Evolutionary conservation across 2,329 filamentous ascomycete genomes (phyloP).

Genomic region (Fusarium illudens): DNA sequence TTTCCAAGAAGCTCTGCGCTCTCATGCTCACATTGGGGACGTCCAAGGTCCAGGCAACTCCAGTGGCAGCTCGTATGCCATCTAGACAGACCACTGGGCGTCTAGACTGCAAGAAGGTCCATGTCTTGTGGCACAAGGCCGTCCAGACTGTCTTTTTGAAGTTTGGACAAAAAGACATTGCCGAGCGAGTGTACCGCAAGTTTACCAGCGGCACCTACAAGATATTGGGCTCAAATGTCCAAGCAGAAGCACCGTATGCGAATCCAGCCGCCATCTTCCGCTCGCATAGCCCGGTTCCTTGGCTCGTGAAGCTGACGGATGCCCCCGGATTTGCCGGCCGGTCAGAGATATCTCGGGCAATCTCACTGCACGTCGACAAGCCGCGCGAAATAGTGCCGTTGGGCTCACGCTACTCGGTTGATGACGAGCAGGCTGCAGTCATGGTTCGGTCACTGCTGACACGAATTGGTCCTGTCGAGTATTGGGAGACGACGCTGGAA

Average conservation of each 20-base stretch:
- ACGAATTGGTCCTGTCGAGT: conserved; percentile 46
- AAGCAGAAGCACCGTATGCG: neutral
- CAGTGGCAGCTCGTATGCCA: conserved; percentile 29
- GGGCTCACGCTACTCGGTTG: neutral
- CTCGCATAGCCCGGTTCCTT: neutral
- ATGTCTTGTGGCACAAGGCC: conserved; percentile 50
- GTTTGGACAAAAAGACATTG: conserved; percentile 36
- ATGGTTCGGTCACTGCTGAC: conserved; percentile 44
- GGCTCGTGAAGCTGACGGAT: neutral
- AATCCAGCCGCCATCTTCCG: neutral
- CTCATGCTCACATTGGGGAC: neutral
- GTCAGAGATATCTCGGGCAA: neutral
- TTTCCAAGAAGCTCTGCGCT: conserved; percentile 5
- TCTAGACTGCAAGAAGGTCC: conserved; percentile 47
- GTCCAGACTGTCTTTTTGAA: conserved; percentile 41
- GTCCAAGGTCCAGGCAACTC: neutral
- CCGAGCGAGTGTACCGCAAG: conserved; percentile 30
- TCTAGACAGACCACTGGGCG: conserved; percentile 38
- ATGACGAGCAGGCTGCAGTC: conserved; percentile 31
- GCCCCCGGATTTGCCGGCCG: neutral
- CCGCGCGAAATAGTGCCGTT: neutral
- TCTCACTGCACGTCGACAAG: neutral
- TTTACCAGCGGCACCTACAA: conserved; percentile 39
- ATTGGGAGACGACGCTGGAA: conserved; percentile 42
- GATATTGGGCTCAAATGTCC: conserved; percentile 31